phyloP scores from a whole-genome alignment of 305 asterid species.

The Coffea humblotiana region DNA sequence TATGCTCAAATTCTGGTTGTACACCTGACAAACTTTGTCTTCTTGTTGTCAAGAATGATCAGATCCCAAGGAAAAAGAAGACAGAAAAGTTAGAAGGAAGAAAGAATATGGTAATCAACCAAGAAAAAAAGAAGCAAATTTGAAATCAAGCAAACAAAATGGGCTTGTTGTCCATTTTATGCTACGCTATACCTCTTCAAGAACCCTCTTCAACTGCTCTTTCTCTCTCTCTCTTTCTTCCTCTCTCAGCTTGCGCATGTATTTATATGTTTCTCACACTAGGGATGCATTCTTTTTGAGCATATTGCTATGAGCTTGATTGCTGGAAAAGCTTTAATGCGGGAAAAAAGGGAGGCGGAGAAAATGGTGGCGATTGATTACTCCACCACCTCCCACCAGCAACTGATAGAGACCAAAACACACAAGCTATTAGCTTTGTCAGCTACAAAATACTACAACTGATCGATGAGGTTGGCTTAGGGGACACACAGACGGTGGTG shows the following conservation, averaged over 20 bases:
- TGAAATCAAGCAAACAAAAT: not conserved
- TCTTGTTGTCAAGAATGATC: conserved; percentile 36
- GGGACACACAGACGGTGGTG: conserved; percentile 11
- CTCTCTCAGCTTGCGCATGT: not conserved
- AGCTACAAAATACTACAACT: not conserved
- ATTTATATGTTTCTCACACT: conserved; percentile 10
- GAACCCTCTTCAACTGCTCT: not conserved
- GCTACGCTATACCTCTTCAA: not conserved
- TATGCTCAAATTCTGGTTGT: conserved; percentile 5
- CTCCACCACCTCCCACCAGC: conserved; percentile 55
- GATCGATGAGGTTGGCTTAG: not conserved
- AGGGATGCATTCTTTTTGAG: not conserved
- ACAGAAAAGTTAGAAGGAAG: not conserved
- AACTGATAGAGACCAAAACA: conserved; percentile 43
- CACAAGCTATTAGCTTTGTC: too few species aligned
- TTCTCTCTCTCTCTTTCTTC: not conserved
- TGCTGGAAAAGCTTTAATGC: conserved; percentile 30
- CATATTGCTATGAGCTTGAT: conserved; percentile 13
- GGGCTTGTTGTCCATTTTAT: not conserved
- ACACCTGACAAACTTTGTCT: conserved; percentile 26
- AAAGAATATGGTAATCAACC: conserved; percentile 1
- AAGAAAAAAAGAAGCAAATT: not conserved
- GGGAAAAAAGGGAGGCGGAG: conserved; percentile 35
- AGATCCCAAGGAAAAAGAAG: conserved; percentile 40
- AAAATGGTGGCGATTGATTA: conserved; percentile 44